These are phyloP conservation scores for Kwoniella pini DNA, from an alignment of 768 basidiomycete genomes.

Conservation along the genomic window DNA sequence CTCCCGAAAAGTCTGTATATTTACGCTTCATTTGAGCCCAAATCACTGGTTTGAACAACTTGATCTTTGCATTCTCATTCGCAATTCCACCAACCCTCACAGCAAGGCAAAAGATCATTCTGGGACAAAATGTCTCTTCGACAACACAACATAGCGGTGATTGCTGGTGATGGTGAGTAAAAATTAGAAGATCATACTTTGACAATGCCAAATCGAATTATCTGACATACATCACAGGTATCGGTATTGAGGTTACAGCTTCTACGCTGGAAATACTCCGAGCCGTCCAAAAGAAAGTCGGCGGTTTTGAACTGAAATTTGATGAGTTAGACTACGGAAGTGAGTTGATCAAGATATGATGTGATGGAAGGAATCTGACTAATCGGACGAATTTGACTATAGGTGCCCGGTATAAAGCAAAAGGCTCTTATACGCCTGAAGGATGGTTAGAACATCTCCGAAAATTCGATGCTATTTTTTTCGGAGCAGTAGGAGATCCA, in stretches of 20 bases:
- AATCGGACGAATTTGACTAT: too few species aligned
- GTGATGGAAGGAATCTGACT: too few species aligned
- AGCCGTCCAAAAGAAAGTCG: conserved; percentile 27
- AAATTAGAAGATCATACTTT: neutral
- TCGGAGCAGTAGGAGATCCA: conserved; percentile 61
- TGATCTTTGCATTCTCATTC: too few species aligned
- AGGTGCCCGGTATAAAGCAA: conserved; percentile 55
- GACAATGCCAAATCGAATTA: neutral
- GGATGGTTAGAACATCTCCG: conserved; percentile 43
- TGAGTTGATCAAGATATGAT: conserved; percentile 3
- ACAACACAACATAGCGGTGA: conserved; percentile 24
- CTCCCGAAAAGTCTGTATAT: too few species aligned
- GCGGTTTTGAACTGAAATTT: conserved; percentile 58
- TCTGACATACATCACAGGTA: conserved; percentile 49
- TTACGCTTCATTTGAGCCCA: too few species aligned
- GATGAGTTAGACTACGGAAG: conserved; percentile 56
- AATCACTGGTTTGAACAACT: too few species aligned
- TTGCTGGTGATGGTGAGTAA: conserved; percentile 25
- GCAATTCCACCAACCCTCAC: too few species aligned
- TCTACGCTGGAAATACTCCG: conserved; percentile 10
- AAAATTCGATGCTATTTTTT: conserved; percentile 53
- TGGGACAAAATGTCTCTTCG: neutral
- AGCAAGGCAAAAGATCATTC: neutral
- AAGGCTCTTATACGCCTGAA: conserved; percentile 59
- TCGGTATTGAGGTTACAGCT: conserved; percentile 61